phyloP scores from a whole-genome alignment of 208 protist species.

The Acanthamoeba lugdunensis region DNA sequence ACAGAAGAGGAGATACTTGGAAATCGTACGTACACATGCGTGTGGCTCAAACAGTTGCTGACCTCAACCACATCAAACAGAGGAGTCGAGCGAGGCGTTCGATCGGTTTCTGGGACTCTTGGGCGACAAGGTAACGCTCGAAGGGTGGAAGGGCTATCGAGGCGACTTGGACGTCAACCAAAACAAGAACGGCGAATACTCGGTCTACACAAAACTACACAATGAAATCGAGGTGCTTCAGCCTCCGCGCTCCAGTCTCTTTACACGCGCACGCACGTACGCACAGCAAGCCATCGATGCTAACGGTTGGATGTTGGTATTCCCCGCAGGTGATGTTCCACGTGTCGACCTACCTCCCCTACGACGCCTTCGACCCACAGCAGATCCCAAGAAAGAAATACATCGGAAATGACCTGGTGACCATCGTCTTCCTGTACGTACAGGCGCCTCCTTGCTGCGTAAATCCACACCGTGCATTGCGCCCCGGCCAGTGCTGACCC shows the following conservation, averaged over 20 bases:
- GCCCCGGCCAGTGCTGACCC: neutral
- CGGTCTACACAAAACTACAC: conserved; percentile 34
- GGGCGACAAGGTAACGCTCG: conserved; percentile 7
- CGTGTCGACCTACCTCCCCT: conserved; percentile 38
- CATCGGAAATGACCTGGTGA: conserved; percentile 49
- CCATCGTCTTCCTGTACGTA: conserved; percentile 26
- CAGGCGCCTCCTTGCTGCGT: neutral
- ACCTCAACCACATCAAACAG: neutral
- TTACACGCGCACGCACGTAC: neutral
- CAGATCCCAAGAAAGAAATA: conserved; percentile 39
- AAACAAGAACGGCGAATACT: neutral
- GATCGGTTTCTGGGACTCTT: conserved; percentile 35
- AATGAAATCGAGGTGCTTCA: neutral
- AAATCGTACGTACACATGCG: neutral
- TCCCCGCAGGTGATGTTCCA: neutral
- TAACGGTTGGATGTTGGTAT: neutral
- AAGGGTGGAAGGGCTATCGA: conserved; percentile 21
- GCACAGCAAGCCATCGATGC: too few species aligned
- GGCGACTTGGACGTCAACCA: conserved; percentile 35
- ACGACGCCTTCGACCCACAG: conserved; percentile 7
- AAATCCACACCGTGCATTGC: too few species aligned
- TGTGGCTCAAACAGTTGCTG: neutral
- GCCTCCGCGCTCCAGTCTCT: too few species aligned
- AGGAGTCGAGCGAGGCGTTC: conserved; percentile 5
- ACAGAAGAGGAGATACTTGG: conserved; percentile 34